Conservation (phyloP, 208 protist species). For the Leishmania braziliensis region DNA sequence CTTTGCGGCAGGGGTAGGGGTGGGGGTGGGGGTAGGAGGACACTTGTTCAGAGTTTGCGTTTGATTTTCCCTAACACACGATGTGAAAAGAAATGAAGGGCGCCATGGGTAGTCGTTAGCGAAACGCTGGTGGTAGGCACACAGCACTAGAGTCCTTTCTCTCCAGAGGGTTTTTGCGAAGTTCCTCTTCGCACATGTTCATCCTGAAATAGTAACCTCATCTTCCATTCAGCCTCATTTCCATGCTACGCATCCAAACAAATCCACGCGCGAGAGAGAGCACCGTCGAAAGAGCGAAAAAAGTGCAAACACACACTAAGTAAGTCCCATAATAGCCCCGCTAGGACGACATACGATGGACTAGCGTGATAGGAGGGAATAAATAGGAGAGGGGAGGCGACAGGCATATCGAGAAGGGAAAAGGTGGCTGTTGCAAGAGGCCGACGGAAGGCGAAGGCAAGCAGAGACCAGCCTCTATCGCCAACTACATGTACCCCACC, state of each 20-base stretch:
- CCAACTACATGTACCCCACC: neutral
- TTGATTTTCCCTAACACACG: neutral
- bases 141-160: neutral
- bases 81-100: neutral
- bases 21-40: neutral
- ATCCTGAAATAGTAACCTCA: neutral
- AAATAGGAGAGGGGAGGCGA: conserved; percentile 4
- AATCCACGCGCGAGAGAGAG: neutral
- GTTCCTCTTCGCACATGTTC: neutral
- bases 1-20: neutral
- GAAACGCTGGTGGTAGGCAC: neutral
- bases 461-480: neutral
- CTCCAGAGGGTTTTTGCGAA: neutral
- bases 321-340: neutral
- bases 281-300: conserved; percentile 5
- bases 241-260: neutral
- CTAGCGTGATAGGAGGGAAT: neutral
- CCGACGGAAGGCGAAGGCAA: neutral
- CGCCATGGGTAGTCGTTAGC: neutral
- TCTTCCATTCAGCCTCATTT: neutral
- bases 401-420: neutral
- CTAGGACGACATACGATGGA: neutral
- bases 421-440: neutral
- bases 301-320: neutral
- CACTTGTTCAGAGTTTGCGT: neutral